These are phyloP conservation scores for Teratosphaeria destructans DNA, from an alignment of 2,329 filamentous ascomycete genomes.

Conservation along the genomic window DNA sequence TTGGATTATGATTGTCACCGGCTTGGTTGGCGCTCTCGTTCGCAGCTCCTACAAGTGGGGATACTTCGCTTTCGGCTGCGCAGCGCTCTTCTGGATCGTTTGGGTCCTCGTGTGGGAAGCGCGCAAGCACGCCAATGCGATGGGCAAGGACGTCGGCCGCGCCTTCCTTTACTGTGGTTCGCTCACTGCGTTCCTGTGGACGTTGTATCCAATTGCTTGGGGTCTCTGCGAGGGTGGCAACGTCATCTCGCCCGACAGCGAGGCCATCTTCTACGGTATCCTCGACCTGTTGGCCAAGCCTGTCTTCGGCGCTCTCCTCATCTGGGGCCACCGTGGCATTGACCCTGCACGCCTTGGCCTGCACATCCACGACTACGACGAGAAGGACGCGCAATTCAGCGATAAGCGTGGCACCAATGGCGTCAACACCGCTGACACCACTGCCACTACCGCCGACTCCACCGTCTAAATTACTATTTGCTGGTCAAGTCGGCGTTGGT, in stretches of 20 bases:
- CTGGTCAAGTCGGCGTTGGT: not conserved
- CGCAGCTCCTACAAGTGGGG: slow-evolving; percentile 57
- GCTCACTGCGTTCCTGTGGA: slow-evolving; percentile 52
- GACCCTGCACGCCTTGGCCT: slow-evolving; percentile 48
- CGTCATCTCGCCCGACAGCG: slow-evolving; percentile 54
- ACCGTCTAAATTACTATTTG: slow-evolving; percentile 1
- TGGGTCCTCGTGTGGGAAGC: slow-evolving; percentile 50
- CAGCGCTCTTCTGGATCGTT: slow-evolving; percentile 43
- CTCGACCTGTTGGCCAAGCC: slow-evolving; percentile 57
- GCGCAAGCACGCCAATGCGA: slow-evolving; percentile 43
- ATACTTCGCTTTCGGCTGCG: slow-evolving; percentile 50
- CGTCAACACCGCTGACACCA: slow-evolving; percentile 3
- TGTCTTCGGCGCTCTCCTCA: slow-evolving; percentile 49
- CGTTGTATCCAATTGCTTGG: slow-evolving; percentile 54
- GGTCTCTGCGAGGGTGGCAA: slow-evolving; percentile 55
- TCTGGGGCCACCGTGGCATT: slow-evolving; percentile 55
- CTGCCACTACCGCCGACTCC: not conserved
- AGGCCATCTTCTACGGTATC: slow-evolving; percentile 59
- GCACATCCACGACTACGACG: slow-evolving; percentile 36
- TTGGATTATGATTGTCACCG: slow-evolving; percentile 57
- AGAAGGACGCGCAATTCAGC: slow-evolving; percentile 22
- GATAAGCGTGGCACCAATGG: slow-evolving; percentile 1
- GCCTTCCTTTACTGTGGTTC: slow-evolving; percentile 48
- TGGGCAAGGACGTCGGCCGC: slow-evolving; percentile 44
- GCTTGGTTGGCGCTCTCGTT: slow-evolving; percentile 56